Conservation (phyloP, 768 basidiomycete species). For the Termitomyces bulborhizus region DNA sequence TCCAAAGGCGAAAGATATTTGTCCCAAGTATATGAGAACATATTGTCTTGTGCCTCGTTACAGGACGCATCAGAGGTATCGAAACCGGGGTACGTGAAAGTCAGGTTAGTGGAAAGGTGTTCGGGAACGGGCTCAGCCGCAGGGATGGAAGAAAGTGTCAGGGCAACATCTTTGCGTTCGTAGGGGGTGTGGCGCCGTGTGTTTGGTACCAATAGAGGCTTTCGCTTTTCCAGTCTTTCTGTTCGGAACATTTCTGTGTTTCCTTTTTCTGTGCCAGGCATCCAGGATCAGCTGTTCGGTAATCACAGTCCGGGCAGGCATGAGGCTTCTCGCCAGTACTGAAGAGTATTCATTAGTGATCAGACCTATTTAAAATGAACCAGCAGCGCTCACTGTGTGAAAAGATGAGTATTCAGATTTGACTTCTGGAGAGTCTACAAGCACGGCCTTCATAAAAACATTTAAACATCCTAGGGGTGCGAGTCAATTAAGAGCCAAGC, state of each 20-base stretch:
- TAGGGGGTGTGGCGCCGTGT: neutral
- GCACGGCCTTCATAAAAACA: constrained; percentile 21
- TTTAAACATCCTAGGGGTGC: constrained; percentile 18
- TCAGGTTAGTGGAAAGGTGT: neutral
- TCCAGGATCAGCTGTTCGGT: constrained; percentile 22
- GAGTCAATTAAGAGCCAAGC: neutral
- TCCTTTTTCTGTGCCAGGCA: constrained; percentile 25
- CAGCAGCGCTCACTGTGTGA: constrained; percentile 20
- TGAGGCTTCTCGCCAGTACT: constrained; percentile 24
- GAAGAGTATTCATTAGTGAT: neutral
- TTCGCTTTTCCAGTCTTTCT: neutral
- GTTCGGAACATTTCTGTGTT: constrained; percentile 18
- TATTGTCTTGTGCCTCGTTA: neutral
- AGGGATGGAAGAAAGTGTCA: neutral
- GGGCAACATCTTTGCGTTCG: neutral
- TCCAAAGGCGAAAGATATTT: neutral
- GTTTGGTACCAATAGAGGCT: neutral
- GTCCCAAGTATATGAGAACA: constrained; percentile 3
- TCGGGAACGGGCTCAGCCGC: neutral
- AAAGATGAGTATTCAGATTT: constrained; percentile 26
- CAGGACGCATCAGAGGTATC: neutral
- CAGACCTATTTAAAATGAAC: neutral
- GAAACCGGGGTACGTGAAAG: neutral
- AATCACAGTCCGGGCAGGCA: constrained; percentile 22
- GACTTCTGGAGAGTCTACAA: constrained; percentile 24